These are phyloP conservation scores for Trametes cingulata DNA, from an alignment of 768 basidiomycete species.

Conservation along the genomic window DNA sequence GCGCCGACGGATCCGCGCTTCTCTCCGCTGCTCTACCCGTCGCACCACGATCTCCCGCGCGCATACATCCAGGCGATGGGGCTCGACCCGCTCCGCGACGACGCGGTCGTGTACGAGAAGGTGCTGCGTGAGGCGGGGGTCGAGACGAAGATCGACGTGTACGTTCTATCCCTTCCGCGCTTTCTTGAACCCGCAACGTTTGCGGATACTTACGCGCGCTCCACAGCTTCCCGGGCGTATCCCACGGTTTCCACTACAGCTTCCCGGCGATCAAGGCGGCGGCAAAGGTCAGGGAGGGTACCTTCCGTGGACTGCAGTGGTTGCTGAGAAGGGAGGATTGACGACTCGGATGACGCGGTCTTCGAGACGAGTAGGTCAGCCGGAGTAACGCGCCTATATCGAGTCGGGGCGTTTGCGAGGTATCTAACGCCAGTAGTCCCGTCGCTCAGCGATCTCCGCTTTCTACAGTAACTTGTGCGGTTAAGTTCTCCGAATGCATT, in stretches of 20 bases:
- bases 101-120: constrained; percentile 30
- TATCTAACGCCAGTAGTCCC: too few relatives aligned
- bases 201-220: neutral
- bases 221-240: constrained; percentile 30
- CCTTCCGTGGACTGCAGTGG: constrained; percentile 24
- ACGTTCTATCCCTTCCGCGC: neutral
- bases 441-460: too few relatives aligned
- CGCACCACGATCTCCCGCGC: constrained; percentile 26
- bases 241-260: constrained; percentile 24
- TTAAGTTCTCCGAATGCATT: too few relatives aligned
- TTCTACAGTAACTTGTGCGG: too few relatives aligned
- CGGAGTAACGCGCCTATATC: too few relatives aligned
- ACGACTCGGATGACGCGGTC: too few relatives aligned
- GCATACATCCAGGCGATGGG: constrained; percentile 30
- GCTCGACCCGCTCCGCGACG: constrained; percentile 32
- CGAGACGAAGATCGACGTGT: constrained; percentile 27
- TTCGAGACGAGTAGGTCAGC: too few relatives aligned
- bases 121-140: constrained; percentile 27
- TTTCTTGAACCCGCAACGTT: too few relatives aligned
- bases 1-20: constrained; percentile 11
- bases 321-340: constrained; percentile 10
- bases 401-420: too few relatives aligned
- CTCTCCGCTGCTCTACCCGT: constrained; percentile 25
- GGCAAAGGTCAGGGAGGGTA: constrained; percentile 20
- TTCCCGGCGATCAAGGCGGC: constrained; percentile 16